Conservation (phyloP, 306 rosid genomes). For the Canavalia gladiata region DNA sequence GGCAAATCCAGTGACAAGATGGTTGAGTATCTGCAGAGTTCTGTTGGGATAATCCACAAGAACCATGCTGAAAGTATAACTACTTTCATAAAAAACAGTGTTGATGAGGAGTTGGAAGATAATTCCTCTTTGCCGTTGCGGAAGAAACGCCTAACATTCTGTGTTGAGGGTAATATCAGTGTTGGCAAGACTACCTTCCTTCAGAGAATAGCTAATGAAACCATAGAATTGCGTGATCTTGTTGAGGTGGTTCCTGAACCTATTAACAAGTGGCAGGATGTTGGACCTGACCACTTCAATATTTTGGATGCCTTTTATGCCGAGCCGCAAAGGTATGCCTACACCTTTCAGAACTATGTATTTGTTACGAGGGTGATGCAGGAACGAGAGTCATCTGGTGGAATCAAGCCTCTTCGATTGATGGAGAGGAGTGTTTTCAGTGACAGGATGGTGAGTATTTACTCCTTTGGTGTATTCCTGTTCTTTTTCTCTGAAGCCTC, state of each 20-base stretch:
- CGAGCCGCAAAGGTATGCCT: conserved; percentile 94
- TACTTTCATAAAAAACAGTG: conserved; percentile 83
- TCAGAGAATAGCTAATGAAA: conserved; percentile 91
- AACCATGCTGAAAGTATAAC: conserved; percentile 98
- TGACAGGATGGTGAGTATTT: conserved; percentile 88
- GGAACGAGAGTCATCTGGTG: conserved; percentile 93
- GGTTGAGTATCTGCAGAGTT: conserved; percentile 90
- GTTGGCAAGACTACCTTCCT: conserved; percentile 96
- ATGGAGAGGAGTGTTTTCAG: conserved; percentile 99
- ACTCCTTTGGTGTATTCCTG: neutral
- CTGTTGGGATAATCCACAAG: conserved; percentile 94
- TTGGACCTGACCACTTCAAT: conserved; percentile 97
- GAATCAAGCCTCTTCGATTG: conserved; percentile 95
- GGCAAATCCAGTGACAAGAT: conserved; percentile 87
- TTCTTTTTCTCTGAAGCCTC: neutral
- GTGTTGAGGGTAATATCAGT: conserved; percentile 97
- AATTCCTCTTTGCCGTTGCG: conserved; percentile 54
- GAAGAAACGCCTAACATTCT: conserved; percentile 84
- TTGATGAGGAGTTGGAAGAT: conserved; percentile 88
- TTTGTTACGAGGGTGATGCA: conserved; percentile 97
- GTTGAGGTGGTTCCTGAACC: conserved; percentile 99
- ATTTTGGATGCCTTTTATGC: conserved; percentile 95
- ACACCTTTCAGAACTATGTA: conserved; percentile 98
- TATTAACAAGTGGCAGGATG: conserved; percentile 90
- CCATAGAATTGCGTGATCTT: conserved; percentile 89